phyloP scores from a whole-genome alignment of 495 filamentous ascomycete species.

The Neurospora sp. region DNA sequence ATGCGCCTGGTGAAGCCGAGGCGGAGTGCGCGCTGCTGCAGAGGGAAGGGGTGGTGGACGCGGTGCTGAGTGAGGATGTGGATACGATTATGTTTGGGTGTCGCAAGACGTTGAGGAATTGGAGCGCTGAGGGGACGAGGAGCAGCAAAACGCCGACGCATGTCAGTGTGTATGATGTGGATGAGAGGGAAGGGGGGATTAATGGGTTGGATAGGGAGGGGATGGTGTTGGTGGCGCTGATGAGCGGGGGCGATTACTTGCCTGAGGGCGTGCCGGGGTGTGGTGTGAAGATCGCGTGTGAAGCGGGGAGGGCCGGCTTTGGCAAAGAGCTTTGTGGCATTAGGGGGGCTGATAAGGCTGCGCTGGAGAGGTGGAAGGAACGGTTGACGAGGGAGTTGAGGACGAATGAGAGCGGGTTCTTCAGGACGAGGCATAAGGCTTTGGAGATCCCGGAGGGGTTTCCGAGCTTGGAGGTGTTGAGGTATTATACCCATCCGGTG shows the following conservation, averaged over 20 bases:
- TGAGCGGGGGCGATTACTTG: constrained; percentile 93
- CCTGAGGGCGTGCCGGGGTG: constrained; percentile 83
- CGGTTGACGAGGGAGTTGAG: constrained; percentile 63
- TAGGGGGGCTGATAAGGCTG: constrained; percentile 35
- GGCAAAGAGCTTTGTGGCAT: constrained; percentile 63
- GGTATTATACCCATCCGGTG: constrained; percentile 78
- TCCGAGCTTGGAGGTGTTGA: constrained; percentile 64
- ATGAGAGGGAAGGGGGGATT: constrained; percentile 28
- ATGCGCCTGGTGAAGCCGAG: constrained; percentile 92
- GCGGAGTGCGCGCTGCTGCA: constrained; percentile 91
- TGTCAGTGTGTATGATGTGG: constrained; percentile 63
- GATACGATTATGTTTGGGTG: constrained; percentile 98
- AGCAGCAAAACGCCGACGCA: constrained; percentile 67
- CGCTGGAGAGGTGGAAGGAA: constrained; percentile 62
- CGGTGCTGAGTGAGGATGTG: constrained; percentile 92
- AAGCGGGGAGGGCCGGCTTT: constrained; percentile 84
- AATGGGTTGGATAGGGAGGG: constrained; percentile 65
- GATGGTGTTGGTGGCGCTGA: constrained; percentile 90
- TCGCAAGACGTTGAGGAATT: constrained; percentile 65
- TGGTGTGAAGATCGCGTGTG: constrained; percentile 76
- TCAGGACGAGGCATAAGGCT: constrained; percentile 61
- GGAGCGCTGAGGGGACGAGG: constrained; percentile 60
- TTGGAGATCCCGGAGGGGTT: constrained; percentile 73
- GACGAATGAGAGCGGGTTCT: constrained; percentile 78
- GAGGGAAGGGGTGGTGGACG: constrained; percentile 77